A percentile compares a stretch with the other conserved stretches of the same genome.
phyloP scores from a whole-genome alignment of 2,329 filamentous ascomycete species.

The Colletotrichum costaricense region DNA sequence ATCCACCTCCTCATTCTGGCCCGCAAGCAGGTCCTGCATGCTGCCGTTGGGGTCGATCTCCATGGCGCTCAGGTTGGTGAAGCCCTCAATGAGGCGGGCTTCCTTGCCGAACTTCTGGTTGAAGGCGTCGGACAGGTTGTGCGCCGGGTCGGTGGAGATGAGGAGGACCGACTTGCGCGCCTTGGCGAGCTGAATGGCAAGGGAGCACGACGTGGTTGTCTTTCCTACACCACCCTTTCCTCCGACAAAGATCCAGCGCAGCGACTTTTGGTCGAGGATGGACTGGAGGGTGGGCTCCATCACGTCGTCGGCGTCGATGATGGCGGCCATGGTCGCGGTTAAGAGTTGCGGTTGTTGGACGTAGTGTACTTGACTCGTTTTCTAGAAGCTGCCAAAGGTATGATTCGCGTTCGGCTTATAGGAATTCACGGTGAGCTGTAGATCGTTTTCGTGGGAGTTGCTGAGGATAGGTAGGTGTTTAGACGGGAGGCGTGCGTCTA shows the following conservation, averaged over 20 bases:
- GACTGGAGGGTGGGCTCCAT: slow-evolving; percentile 95
- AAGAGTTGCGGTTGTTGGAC: not conserved
- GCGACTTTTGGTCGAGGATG: slow-evolving; percentile 92
- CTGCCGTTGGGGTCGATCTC: slow-evolving; percentile 99
- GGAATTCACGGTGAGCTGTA: not conserved
- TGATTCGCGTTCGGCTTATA: not conserved
- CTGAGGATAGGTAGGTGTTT: not conserved
- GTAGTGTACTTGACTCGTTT: not conserved
- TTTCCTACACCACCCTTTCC: slow-evolving; percentile 99
- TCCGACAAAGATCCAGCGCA: slow-evolving; percentile 99
- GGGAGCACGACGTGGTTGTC: slow-evolving; percentile 98
- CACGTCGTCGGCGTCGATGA: slow-evolving; percentile 73
- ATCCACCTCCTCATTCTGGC: slow-evolving; percentile 74
- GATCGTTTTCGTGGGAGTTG: not conserved
- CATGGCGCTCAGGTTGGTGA: slow-evolving; percentile 95
- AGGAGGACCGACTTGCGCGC: slow-evolving; percentile 95
- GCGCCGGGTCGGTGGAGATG: slow-evolving; percentile 97
- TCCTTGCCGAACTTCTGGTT: slow-evolving; percentile 99
- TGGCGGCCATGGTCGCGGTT: slow-evolving; percentile 49
- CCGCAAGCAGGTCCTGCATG: slow-evolving; percentile 92
- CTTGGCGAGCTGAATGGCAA: slow-evolving; percentile 96
- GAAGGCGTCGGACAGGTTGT: slow-evolving; percentile 98
- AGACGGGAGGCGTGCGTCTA: not conserved
- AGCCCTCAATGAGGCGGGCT: slow-evolving; percentile 90
- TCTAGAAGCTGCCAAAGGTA: not conserved